Percentiles rank a stretch among this genome's conserved stretches.
Evolutionary conservation across 139 green algal species (phyloP).

Genomic region (Volvox reticuliferus): DNA sequence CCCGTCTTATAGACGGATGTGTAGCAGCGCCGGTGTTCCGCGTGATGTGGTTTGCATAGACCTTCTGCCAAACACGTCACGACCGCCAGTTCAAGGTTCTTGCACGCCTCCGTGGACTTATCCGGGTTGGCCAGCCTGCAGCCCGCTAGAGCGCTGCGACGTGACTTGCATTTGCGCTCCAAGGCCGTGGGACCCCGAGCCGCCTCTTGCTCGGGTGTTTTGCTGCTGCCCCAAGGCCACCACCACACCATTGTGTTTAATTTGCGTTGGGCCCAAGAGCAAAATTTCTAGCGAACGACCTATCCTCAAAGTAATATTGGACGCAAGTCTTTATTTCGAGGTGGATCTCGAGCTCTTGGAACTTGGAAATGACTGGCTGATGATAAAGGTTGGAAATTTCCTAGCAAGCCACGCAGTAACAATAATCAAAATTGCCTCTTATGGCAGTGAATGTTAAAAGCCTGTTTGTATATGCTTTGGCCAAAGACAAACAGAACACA

Average conservation of each 20-base stretch:
- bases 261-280: too few species aligned
- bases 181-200: background rate
- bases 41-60: constrained; percentile 17
- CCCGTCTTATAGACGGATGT: constrained; percentile 45
- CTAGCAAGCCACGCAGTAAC: too few species aligned
- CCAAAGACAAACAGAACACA: too few species aligned
- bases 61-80: constrained; percentile 40
- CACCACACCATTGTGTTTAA: constrained; percentile 14
- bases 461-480: too few species aligned
- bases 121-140: constrained; percentile 4
- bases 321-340: too few species aligned
- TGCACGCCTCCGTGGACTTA: background rate
- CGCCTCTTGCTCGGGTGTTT: background rate
- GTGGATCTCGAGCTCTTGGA: too few species aligned
- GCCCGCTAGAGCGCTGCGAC: background rate
- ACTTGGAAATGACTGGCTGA: too few species aligned
- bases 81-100: constrained; percentile 39
- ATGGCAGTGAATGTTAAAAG: too few species aligned
- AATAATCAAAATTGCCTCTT: too few species aligned
- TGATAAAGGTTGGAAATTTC: too few species aligned
- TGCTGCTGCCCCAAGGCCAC: background rate
- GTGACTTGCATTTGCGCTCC: constrained; percentile 26
- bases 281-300: too few species aligned
- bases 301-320: too few species aligned
- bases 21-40: constrained; percentile 43